These are phyloP conservation scores for Abelmoschus esculentus DNA, from an alignment of 345 rosid genomes.

Conservation along the genomic window DNA sequence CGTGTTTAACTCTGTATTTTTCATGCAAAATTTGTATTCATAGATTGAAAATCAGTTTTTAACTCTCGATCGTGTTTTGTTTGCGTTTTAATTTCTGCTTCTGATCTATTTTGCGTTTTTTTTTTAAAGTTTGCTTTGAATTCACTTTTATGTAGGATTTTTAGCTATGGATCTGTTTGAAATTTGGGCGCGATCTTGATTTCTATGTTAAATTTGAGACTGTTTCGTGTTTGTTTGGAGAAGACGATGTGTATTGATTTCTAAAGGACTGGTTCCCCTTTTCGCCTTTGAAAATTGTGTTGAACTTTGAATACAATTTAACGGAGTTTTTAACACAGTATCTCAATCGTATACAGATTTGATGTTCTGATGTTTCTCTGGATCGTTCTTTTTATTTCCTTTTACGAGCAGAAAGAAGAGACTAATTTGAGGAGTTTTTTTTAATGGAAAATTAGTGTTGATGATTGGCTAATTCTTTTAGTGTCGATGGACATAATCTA, in stretches of 20 bases:
- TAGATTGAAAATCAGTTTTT: not conserved
- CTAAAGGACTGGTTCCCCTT: not conserved
- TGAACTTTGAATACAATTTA: constrained; percentile 2
- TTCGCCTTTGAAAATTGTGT: not conserved
- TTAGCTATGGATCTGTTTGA: not conserved
- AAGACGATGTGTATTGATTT: not conserved
- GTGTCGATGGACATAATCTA: not conserved
- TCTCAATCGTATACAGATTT: no score
- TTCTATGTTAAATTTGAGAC: not conserved
- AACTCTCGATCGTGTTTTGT: not conserved
- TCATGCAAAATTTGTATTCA: not conserved
- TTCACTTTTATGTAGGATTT: not conserved
- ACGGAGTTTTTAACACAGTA: not conserved
- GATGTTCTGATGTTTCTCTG: not conserved
- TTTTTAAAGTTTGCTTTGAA: not conserved
- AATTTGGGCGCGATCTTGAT: not conserved
- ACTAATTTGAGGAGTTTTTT: no score
- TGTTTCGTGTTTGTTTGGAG: not conserved
- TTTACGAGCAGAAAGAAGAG: no score
- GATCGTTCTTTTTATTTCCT: not conserved
- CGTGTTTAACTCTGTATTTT: not conserved
- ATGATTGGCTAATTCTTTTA: not conserved
- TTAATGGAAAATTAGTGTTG: no score
- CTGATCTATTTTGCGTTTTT: not conserved
- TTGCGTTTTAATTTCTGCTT: not conserved